Conservation (phyloP, 2,329 filamentous ascomycete species). For the Dryadomyces sulphureus region DNA sequence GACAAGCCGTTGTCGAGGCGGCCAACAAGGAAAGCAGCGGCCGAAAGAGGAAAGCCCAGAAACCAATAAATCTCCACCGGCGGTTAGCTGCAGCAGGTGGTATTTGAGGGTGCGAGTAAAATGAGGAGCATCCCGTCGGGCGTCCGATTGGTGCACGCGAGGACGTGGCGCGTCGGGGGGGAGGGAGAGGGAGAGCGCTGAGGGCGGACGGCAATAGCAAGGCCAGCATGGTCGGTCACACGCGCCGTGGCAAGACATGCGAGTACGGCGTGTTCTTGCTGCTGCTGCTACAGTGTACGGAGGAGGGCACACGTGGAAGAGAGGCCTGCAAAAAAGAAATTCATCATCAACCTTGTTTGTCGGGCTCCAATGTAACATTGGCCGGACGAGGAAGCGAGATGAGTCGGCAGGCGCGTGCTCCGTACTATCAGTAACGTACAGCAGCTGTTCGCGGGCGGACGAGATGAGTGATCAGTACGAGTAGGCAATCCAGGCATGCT, state of each 20-base stretch:
- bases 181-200: no score
- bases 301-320: neutral
- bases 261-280: neutral
- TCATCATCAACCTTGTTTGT: neutral
- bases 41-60: neutral
- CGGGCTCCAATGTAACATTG: neutral
- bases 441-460: no score
- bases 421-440: no score
- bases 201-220: no score
- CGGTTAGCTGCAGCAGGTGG: slow-evolving; percentile 1
- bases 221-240: no score
- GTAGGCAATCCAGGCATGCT: no score
- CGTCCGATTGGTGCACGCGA: neutral
- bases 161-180: neutral
- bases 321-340: neutral
- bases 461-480: no score
- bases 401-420: neutral
- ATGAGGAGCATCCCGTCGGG: neutral
- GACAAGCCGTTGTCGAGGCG: no score
- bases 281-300: neutral
- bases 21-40: neutral
- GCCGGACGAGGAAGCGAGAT: neutral
- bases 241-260: no score
- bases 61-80: slow-evolving; percentile 3
- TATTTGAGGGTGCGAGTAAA: neutral